A percentile compares a stretch with the other conserved stretches of the same genome.
Conservation (phyloP, 2,329 filamentous ascomycete genomes). For the Venturia nashicola region DNA sequence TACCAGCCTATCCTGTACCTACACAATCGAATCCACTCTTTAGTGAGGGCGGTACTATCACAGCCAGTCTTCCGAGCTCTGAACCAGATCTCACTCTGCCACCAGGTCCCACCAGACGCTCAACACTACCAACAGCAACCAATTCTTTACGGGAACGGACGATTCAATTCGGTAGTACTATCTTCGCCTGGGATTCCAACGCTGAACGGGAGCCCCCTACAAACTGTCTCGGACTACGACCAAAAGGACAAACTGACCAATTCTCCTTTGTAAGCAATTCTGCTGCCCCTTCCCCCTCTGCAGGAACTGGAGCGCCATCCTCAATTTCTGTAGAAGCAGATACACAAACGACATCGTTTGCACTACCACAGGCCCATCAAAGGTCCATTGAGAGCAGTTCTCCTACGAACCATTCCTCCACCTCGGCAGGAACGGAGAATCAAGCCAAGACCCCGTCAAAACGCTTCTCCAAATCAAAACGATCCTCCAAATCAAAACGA, state of each 20-base stretch:
- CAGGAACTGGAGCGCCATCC: no score
- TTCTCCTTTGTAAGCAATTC: not conserved
- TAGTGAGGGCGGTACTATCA: not conserved
- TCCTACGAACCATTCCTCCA: not conserved
- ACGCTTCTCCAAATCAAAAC: no score
- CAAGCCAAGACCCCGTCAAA: not conserved
- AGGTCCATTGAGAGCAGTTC: not conserved
- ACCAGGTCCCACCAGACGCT: no score
- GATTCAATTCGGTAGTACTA: not conserved
- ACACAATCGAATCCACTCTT: not conserved
- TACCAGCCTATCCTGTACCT: not conserved
- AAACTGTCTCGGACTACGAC: not conserved
- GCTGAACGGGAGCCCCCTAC: not conserved
- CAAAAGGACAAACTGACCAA: not conserved
- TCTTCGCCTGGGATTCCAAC: not conserved
- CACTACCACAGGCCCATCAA: no score
- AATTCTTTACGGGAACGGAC: not conserved
- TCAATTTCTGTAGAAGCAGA: no score
- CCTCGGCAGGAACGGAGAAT: not conserved
- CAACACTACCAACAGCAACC: not conserved
- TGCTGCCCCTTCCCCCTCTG: not conserved
- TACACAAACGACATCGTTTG: no score
- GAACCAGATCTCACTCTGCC: no score
- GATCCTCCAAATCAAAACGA: not conserved
- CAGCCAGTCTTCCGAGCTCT: not conserved